A percentile compares a stretch with the other conserved stretches of the same genome.
Evolutionary conservation across 2,329 filamentous ascomycete species (phyloP).

Genomic region (Cucurbitaria berberidis): DNA sequence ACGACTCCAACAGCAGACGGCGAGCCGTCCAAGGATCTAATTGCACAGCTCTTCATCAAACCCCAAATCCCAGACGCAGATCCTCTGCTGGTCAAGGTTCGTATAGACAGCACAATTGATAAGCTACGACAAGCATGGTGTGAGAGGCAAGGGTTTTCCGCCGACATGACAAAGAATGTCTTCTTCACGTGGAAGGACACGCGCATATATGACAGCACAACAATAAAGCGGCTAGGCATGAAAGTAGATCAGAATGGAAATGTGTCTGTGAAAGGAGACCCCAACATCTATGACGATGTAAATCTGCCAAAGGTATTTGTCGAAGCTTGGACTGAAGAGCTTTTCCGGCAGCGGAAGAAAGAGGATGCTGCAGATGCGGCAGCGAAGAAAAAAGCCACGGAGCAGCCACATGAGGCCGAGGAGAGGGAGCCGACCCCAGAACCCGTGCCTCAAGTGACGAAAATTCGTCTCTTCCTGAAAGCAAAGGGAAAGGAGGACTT

Average conservation of each 20-base stretch:
- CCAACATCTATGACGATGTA: constrained; percentile 61
- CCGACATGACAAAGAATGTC: constrained; percentile 60
- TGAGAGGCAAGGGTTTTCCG: constrained; percentile 61
- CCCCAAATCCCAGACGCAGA: constrained; percentile 68
- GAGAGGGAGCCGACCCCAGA: constrained; percentile 26
- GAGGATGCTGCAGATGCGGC: constrained; percentile 34
- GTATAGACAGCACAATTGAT: constrained; percentile 70
- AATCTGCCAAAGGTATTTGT: constrained; percentile 66
- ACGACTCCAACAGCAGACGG: constrained; percentile 8
- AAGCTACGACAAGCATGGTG: constrained; percentile 75
- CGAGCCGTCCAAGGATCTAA: constrained; percentile 18
- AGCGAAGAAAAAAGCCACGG: constrained; percentile 48
- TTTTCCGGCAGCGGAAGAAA: constrained; percentile 61
- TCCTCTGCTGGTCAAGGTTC: constrained; percentile 68
- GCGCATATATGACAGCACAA: constrained; percentile 77
- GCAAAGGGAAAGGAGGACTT: constrained; percentile 59
- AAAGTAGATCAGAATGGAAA: constrained; percentile 51
- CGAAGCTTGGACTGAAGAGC: constrained; percentile 75
- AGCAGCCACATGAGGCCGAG: constrained; percentile 25
- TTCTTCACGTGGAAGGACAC: constrained; percentile 81
- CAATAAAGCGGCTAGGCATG: constrained; percentile 56
- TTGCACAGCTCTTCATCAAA: constrained; percentile 70
- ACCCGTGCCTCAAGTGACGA: constrained; percentile 27
- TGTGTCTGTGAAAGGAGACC: constrained; percentile 45
- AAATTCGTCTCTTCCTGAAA: constrained; percentile 58